Base-by-base conservation (phyloP, 2,329 filamentous ascomycete genomes). In the Trichoderma pleuroti region DNA sequence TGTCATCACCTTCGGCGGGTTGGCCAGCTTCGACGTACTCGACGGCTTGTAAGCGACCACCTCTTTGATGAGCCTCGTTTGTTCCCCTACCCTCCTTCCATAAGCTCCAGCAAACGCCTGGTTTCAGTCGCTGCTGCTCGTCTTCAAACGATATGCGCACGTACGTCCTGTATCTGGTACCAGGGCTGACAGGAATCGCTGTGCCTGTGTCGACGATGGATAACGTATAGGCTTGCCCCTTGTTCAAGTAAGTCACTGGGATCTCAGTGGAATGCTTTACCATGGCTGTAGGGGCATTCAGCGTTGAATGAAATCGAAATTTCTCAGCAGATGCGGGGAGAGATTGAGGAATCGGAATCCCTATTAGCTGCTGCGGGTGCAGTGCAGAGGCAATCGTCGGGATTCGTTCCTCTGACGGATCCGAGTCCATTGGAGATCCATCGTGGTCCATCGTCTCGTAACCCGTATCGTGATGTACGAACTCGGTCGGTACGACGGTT, bases 81-180 rank as follows among this genome's bases (percentile, higher is more conserved):
- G 91, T 93, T n/a, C 96, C 96, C 70, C 96, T 89, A 0, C 95
- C 95, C 82, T 98, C 96, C 79, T 98, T 98, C 96, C 93, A 97
- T 54, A 96, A 83, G 80, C 82, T 93, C 94, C 94, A 97, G 79
- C 93, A 97, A 14, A 91, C 86, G 21, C 89, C 89, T 1, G 94
- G 94, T 75, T 93, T 93, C 76, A 91, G 89, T 72, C 95, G 88
- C 80, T 98, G 96, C 78, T 97, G 92, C 72, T 98, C 94, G 73
- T 99, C 96, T 79, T 99, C 95, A 76, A 98, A 99, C 0, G 95
- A 98, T 60, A 99, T 91, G n/a, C 96, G 91, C 60, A 99, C 88
- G 78, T 92, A 97, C 0, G 95, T 98, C 68, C 96, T 89, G 78
- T 98, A 98, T 74, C 88, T 91, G 16, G 91, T 84, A 10, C 89